These are phyloP conservation scores for Anthracocystis panici-leucophaei DNA, from an alignment of 1,284 basidiomycete species.

Conservation along the genomic window DNA sequence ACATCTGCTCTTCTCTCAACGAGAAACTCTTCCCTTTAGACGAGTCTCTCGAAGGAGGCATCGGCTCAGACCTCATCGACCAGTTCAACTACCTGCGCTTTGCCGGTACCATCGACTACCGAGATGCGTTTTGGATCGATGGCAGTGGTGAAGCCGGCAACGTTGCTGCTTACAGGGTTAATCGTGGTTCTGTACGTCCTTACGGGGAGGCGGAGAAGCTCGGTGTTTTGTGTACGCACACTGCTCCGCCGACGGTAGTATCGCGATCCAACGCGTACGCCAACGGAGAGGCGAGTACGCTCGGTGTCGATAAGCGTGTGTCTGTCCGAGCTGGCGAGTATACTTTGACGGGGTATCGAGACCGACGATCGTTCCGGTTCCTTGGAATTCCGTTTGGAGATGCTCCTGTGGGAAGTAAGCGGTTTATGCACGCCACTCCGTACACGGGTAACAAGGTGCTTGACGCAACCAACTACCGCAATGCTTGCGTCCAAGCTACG, in stretches of 20 bases:
- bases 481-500: slow-evolving; percentile 34
- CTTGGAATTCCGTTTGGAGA: slow-evolving; percentile 46
- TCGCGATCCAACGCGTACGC: slow-evolving; percentile 24
- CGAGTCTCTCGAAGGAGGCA: slow-evolving; percentile 17
- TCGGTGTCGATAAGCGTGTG: slow-evolving; percentile 24
- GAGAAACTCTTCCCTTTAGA: slow-evolving; percentile 50
- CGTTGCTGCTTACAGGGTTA: slow-evolving; percentile 33
- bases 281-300: slow-evolving; percentile 2
- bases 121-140: slow-evolving; percentile 33
- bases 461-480: slow-evolving; percentile 42
- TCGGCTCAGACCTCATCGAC: slow-evolving; percentile 32
- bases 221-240: slow-evolving; percentile 45
- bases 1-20: slow-evolving; percentile 40
- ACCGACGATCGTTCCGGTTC: slow-evolving; percentile 43
- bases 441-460: slow-evolving; percentile 39
- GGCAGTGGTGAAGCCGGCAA: background rate
- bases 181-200: slow-evolving; percentile 15
- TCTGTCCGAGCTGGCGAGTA: slow-evolving; percentile 31
- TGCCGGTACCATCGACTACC: slow-evolving; percentile 24
- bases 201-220: slow-evolving; percentile 31
- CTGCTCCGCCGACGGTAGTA: slow-evolving; percentile 17
- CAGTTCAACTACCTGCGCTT: slow-evolving; percentile 46
- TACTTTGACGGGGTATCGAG: slow-evolving; percentile 38
- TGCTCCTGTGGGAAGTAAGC: slow-evolving; percentile 33
- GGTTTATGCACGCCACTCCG: slow-evolving; percentile 41